These are phyloP conservation scores for Nicotiana obtusifolia DNA, from an alignment of 257 asterid species.

Conservation along the genomic window DNA sequence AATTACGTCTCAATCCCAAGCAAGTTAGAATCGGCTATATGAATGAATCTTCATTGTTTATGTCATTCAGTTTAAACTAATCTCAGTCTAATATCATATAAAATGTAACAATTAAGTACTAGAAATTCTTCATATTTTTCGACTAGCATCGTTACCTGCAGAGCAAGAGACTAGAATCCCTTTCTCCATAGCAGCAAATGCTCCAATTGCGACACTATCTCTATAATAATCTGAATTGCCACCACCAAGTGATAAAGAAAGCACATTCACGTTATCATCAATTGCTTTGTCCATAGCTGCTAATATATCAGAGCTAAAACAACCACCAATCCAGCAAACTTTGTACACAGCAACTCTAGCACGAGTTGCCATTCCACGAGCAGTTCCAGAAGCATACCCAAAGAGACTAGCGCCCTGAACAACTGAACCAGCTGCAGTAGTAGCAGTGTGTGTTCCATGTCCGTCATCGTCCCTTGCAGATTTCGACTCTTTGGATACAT, in stretches of 20 bases:
- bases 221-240: slow-evolving; percentile 27
- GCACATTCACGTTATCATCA: slow-evolving; percentile 54
- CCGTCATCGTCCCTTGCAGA: slow-evolving; percentile 71
- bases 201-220: slow-evolving; percentile 51
- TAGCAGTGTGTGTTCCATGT: slow-evolving; percentile 67
- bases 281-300: slow-evolving; percentile 67
- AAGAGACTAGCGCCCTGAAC: slow-evolving; percentile 46
- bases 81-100: background rate
- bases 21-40: background rate
- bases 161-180: slow-evolving; percentile 65
- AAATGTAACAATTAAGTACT: too few relatives aligned
- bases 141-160: slow-evolving; percentile 36
- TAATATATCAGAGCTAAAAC: slow-evolving; percentile 54
- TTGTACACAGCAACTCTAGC: slow-evolving; percentile 62
- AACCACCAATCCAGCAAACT: slow-evolving; percentile 54
- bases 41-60: background rate
- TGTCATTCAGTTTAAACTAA: background rate
- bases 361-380: slow-evolving; percentile 66
- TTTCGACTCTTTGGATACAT: slow-evolving; percentile 25
- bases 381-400: slow-evolving; percentile 56
- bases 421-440: slow-evolving; percentile 55
- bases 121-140: background rate
- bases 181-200: slow-evolving; percentile 61
- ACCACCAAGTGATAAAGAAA: slow-evolving; percentile 62
- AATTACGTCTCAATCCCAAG: background rate